Evolutionary conservation across 2,329 filamentous ascomycete species (phyloP).

Genomic region (Stenocarpella maydis): DNA sequence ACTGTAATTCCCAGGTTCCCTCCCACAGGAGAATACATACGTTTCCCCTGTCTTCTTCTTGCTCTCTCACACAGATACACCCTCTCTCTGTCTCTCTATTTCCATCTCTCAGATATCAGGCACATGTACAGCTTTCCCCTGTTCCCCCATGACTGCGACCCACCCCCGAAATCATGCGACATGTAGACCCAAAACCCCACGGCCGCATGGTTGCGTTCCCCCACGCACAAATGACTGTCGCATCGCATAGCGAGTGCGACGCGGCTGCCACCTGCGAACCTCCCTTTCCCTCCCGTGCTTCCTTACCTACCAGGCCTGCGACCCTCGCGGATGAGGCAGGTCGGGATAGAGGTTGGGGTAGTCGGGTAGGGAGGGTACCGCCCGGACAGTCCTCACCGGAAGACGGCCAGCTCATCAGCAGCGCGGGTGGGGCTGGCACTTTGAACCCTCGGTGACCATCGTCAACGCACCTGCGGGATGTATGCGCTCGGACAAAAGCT

Average conservation of each 20-base stretch:
- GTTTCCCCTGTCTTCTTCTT: background rate
- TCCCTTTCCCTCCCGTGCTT: background rate
- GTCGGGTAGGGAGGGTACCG: background rate
- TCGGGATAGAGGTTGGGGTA: background rate
- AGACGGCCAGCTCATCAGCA: slow-evolving; percentile 1
- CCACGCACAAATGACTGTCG: background rate
- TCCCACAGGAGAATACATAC: background rate
- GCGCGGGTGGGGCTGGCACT: background rate
- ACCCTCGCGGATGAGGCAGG: slow-evolving; percentile 11
- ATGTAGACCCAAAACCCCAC: background rate
- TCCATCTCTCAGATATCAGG: too few relatives aligned
- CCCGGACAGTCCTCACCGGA: background rate
- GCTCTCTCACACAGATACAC: background rate
- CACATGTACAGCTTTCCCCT: background rate
- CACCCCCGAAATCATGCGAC: background rate
- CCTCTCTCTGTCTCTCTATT: background rate
- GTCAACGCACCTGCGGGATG: background rate
- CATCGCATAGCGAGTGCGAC: slow-evolving; percentile 20
- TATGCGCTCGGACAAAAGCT: slow-evolving; percentile 3
- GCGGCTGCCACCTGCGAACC: background rate
- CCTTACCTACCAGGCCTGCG: background rate
- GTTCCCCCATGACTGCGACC: background rate
- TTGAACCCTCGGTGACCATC: background rate
- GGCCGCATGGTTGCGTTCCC: background rate
- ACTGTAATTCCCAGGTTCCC: background rate